phyloP scores from a whole-genome alignment of 768 basidiomycete genomes.

The Boletus rufocinnamomeus region DNA sequence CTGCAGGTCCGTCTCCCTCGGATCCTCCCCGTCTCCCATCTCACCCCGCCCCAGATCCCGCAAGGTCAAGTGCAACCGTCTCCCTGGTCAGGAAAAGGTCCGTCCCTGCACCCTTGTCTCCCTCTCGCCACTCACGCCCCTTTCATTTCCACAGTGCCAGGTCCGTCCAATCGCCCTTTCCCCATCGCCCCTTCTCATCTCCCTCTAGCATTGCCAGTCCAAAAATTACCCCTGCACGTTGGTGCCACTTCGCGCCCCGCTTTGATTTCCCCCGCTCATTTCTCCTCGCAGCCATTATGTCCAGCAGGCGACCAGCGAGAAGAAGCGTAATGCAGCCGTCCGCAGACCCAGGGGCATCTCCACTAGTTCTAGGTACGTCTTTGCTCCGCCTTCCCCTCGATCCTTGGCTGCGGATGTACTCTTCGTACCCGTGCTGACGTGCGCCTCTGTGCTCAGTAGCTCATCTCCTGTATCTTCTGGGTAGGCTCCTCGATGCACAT shows the following conservation, averaged over 20 bases:
- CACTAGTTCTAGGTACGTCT: slow-evolving; percentile 47
- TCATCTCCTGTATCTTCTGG: slow-evolving; percentile 37
- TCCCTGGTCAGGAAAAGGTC: slow-evolving; percentile 84
- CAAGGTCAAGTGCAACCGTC: slow-evolving; percentile 86
- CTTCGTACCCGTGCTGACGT: slow-evolving; percentile 32
- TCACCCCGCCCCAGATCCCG: slow-evolving; percentile 53
- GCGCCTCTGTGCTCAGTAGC: slow-evolving; percentile 14
- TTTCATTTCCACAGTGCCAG: slow-evolving; percentile 56
- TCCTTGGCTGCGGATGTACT: slow-evolving; percentile 27
- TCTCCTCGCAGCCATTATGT: slow-evolving; percentile 61
- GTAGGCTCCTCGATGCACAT: slow-evolving; percentile 40
- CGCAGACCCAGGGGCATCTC: slow-evolving; percentile 71
- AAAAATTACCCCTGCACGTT: slow-evolving; percentile 95
- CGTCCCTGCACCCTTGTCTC: slow-evolving; percentile 23
- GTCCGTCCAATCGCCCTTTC: slow-evolving; percentile 40
- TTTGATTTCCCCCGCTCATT: slow-evolving; percentile 22
- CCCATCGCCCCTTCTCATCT: slow-evolving; percentile 11
- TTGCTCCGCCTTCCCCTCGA: neutral
- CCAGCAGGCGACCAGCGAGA: slow-evolving; percentile 83
- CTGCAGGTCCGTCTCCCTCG: slow-evolving; percentile 59
- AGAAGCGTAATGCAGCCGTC: slow-evolving; percentile 63
- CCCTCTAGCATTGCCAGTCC: slow-evolving; percentile 69
- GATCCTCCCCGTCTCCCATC: neutral
- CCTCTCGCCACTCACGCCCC: slow-evolving; percentile 14
- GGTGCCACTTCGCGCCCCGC: slow-evolving; percentile 37